phyloP scores from a whole-genome alignment of 495 filamentous ascomycete genomes.

The Penicillium longicatenatum region DNA sequence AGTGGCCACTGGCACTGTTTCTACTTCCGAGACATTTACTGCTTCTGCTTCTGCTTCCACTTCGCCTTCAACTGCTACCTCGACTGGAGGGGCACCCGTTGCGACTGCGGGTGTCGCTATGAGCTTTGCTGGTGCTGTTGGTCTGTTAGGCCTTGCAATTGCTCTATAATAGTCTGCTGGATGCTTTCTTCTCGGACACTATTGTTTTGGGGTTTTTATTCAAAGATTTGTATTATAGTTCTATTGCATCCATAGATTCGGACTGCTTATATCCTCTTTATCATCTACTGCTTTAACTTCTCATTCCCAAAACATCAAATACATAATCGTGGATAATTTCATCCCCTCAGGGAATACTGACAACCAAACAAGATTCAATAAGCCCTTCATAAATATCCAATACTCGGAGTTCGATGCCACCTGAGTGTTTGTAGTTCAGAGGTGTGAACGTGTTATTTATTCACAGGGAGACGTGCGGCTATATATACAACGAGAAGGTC shows the following conservation, averaged over 20 bases:
- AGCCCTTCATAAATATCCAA: background rate
- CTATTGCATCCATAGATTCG: background rate
- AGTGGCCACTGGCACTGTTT: conserved; percentile 1
- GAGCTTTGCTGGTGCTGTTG: conserved; percentile 26
- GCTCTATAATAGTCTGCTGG: conserved; percentile 20
- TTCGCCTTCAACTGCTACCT: conserved; percentile 8
- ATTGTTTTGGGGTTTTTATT: background rate
- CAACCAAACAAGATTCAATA: too few relatives aligned
- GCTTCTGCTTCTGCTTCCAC: background rate
- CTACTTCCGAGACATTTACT: conserved; percentile 1
- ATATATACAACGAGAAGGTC: background rate
- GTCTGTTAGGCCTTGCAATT: conserved; percentile 26
- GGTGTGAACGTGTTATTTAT: background rate
- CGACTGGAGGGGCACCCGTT: conserved; percentile 15
- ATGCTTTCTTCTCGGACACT: background rate
- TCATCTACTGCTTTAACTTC: too few relatives aligned
- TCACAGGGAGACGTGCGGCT: background rate
- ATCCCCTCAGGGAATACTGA: too few relatives aligned
- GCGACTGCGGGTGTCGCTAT: conserved; percentile 22
- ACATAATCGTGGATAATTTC: too few relatives aligned
- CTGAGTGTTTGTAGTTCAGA: background rate
- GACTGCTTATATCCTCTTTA: too few relatives aligned
- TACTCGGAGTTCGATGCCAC: conserved; percentile 3
- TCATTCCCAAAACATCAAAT: too few relatives aligned
- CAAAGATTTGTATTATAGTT: background rate